These are phyloP conservation scores for Abrus pulchellus DNA, from an alignment of 306 rosid species.

Conservation along the genomic window DNA sequence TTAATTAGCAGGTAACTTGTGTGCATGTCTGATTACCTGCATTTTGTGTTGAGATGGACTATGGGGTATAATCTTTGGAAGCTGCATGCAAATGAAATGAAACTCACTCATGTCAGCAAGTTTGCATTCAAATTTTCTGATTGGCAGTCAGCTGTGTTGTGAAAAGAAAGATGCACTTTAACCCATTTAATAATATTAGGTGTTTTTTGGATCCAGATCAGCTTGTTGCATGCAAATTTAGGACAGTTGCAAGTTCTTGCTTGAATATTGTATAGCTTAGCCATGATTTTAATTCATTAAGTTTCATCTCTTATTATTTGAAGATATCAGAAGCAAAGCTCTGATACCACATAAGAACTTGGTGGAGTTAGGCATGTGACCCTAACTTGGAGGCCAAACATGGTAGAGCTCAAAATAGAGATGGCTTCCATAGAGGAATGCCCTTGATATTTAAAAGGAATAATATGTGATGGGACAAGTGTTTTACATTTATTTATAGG, in stretches of 20 bases:
- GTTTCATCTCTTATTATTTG: not conserved
- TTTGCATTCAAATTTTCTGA: slow-evolving; percentile 20
- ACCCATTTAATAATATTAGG: not conserved
- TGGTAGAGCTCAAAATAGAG: too few species aligned
- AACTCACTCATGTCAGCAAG: slow-evolving; percentile 23
- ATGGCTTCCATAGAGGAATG: too few species aligned
- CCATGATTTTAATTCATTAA: not conserved
- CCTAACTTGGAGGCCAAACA: too few species aligned
- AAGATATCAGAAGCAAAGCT: too few species aligned
- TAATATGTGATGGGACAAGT: too few species aligned
- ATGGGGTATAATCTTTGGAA: not conserved
- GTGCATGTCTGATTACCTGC: not conserved
- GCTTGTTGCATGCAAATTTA: slow-evolving; percentile 4
- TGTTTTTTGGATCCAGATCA: slow-evolving; percentile 16
- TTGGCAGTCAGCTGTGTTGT: slow-evolving; percentile 32
- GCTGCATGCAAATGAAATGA: slow-evolving; percentile 1
- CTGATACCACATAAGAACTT: too few species aligned
- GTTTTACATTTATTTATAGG: too few species aligned
- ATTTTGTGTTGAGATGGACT: slow-evolving; percentile 15
- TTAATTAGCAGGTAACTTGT: slow-evolving; percentile 12
- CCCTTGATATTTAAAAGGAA: too few species aligned
- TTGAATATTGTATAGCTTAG: not conserved
- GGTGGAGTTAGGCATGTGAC: too few species aligned
- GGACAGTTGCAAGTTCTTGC: not conserved
- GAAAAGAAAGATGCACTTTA: slow-evolving; percentile 36